phyloP scores from a whole-genome alignment of 2,329 filamentous ascomycete genomes.

The Fusarium pininemorale region DNA sequence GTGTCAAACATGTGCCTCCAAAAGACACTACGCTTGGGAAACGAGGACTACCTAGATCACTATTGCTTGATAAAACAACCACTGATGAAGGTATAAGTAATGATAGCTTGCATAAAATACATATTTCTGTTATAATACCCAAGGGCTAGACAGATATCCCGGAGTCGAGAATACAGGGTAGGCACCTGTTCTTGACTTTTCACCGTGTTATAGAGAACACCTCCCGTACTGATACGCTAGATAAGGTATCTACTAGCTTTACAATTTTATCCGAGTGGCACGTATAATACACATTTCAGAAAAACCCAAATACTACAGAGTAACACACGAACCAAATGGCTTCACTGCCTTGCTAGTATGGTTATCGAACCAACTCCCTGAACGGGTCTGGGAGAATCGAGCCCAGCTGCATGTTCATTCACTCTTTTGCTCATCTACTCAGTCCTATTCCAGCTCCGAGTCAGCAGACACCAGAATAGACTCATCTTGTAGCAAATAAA shows the following conservation, averaged over 20 bases:
- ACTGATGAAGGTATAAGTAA: background rate
- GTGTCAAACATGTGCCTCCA: fast-evolving
- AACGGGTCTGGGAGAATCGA: background rate
- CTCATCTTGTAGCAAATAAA: background rate
- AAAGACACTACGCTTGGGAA: background rate
- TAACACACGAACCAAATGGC: background rate
- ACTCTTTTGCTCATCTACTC: background rate
- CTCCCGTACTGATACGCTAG: background rate
- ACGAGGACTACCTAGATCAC: background rate
- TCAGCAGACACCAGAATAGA: background rate
- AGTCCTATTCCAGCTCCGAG: background rate
- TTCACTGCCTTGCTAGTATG: background rate
- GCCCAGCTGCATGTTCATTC: fast-evolving
- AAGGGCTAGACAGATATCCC: background rate
- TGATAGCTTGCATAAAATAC: background rate
- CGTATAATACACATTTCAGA: background rate
- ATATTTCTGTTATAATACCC: background rate
- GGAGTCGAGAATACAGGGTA: background rate
- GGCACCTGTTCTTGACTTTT: background rate
- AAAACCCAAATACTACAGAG: background rate
- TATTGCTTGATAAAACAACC: background rate
- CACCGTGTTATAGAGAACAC: background rate
- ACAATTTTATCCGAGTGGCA: background rate
- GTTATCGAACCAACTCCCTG: too few relatives aligned
- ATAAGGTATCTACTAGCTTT: background rate